Base-by-base conservation (phyloP, 1,139 yeast genomes). In the Geotrichum aggregatum region DNA sequence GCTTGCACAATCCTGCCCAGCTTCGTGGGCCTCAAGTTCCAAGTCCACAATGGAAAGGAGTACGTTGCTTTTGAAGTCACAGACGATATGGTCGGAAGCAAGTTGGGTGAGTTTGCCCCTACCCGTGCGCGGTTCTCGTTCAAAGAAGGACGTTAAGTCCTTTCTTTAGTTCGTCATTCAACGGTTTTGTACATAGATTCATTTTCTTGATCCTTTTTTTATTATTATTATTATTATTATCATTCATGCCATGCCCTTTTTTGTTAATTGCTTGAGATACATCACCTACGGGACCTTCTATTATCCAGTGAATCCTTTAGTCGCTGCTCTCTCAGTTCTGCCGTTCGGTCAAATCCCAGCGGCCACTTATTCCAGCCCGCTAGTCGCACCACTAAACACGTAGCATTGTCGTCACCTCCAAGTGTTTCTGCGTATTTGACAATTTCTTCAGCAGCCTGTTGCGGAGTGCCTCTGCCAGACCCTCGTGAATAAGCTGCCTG, bases 41-140 rank as follows among this genome's bases (percentile, higher is more conserved):
- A 92, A 71, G 87, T 92, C 44, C 98, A 92, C 71, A 92, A 92
- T 70, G 98, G 98, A 36, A 87, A 85, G 69, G 95, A 89, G 60
- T 92, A 91, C 66, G 95, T 89, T 47, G 91, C 89, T 52, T 78
- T 92, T 47, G 91, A 84, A 61, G 79, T 92, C 33, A 81, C 86
- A 10, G 98, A 92, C 65, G 95, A 92, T 62, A 92, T 92, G 98
- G 97, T 92, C 59, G 98, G 98, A n/a, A 80, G 83, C 59, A 92
- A 92, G 69, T 74, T 92, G 54, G 98, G 98, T 2, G 98, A 92
- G 68, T 92, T 87, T 72, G 96, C 95, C 2, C 87, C 92, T 54
- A 92, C 98, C 1, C 77, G 96, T 66, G 87, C 87, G 78, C 81
- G 86, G 68, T 88, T 87, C 71, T 80, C 79, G 59, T 89, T 87